Base-by-base conservation (phyloP, 1,284 basidiomycete genomes). In the Xerocomus nothofagi region DNA sequence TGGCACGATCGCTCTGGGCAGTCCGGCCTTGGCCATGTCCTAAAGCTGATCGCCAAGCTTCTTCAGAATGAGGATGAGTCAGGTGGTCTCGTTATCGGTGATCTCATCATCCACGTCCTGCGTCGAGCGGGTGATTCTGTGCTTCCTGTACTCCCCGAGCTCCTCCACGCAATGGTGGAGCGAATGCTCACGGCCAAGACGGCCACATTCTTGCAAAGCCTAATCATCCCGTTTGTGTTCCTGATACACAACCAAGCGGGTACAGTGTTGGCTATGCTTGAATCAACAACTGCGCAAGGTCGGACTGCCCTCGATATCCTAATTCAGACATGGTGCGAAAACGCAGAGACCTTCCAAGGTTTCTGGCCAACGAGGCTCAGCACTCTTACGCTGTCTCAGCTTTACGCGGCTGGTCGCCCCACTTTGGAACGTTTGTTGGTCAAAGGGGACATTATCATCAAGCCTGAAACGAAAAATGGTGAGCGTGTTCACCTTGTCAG, bases 181-280 rank as follows among this genome's bases (percentile, higher is more conserved):
- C 81, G 95, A 7, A 88, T 99, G 76, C 75, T 77, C 3, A 85
- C 78, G 0, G 94, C 94, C 0, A 84, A 89, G 69, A 94, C 93
- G 1, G 87, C 92, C 0, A 91, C 87, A 3, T 97, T 97, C 75
- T 74, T 88, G 17, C 93, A 94, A 85, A 91, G 88, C 59, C 77
- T 99, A 26, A 80, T 97, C 48, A 76, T 98, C 26, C 97, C 96
- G 0, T 92, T 98, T 64, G 91, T 93, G 0, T 98, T 93, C 73
- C 76, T 99, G 21, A 85, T 98, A 59, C 85, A 91, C 58, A 85
- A 86, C 55, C 87, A 95, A 65, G 81, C 82, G 26, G 84, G 91
- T 57, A 83, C 82, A 1, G 85, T 93, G 2, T 73, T 97, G 18
- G 72, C 79, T 15, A 76, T 95, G 23, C 77, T 97, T 29, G 87